Evolutionary conservation across 139 green algal genomes (phyloP), one percentile per base, ranked within the genome.

Genomic region (Diplosphaera chodatii): DNA sequence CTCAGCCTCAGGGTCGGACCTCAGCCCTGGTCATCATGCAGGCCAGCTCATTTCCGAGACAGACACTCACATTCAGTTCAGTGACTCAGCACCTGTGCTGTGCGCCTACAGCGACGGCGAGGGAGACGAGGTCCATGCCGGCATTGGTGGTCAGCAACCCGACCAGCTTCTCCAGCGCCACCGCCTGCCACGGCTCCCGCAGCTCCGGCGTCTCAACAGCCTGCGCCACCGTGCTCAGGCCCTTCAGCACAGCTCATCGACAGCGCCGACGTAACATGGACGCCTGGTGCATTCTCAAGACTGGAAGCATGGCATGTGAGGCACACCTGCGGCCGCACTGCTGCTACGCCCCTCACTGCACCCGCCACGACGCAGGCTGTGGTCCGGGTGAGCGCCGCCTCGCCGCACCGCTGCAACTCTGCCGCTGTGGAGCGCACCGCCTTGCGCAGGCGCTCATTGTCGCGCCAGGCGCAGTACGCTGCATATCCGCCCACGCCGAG

Each of bases 51-150:
- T n/a, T n/a, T n/a, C n/a, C n/a, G n/a, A n/a, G n/a, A n/a, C n/a
- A n/a, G n/a, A n/a, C n/a, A n/a, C n/a, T n/a, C n/a, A n/a, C n/a
- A n/a, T n/a, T n/a, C n/a, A n/a, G n/a, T n/a, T n/a, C n/a, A n/a
- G n/a, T 48, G 37, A 48, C 6, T 48, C 8, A 6, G 37, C 37
- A 48, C 37, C 37, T 70, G 59, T 27, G 65, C 69, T 22, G 67
- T 3, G 73, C 79, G 2, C 74, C 82, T 40, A 87, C 64, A 32
- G 70, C 74, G 40, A 87, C 76, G 6, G 68, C 82, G 25, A 87
- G 70, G 1, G 73, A 78, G 59, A 87, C 75, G 0, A 87, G 68
- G 67, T 37, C 73, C 32, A 78, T 67, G 8, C 82, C 82, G 10
- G 56, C 63, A 0, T 84, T 55, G 59, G 69, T 84, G 15, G 77